Base-by-base conservation (phyloP, 1,139 yeast species). In the Suhomyces bribrorum region DNA sequence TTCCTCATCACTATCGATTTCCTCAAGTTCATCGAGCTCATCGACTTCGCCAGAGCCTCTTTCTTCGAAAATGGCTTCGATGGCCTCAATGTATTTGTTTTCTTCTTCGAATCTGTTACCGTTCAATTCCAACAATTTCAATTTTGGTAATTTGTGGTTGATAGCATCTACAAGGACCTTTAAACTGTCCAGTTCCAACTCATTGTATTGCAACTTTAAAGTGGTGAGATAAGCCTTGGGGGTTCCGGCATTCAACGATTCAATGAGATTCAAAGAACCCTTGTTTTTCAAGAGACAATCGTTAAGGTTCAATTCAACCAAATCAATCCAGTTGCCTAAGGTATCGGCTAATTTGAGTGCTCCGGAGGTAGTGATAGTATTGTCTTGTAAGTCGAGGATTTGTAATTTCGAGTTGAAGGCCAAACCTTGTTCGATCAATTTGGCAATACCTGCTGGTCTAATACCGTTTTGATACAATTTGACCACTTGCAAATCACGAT, bases 381-480 rank as follows among this genome's bases (percentile, higher is more conserved):
- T 92, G 62, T 92, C 98, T 69, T 94, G 97, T 52, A 92, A 74
- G 63, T 92, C 98, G 32, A 94, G 68, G 31, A 79, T 78, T 50
- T 79, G 73, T 54, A 92, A 75, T 26, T 76, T 68, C 24, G 70
- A 67, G 59, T 86, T 82, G 46, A 68, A 60, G 34, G 77, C 64
- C 52, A 92, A 76, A 44, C 97, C 97, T 44, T 84, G 77, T 26
- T 71, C 69, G 50, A 92, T 72, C 58, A 92, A 75, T 52, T 78
- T 81, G 47, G 84, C 77, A 44, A 92, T 81, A 51, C 98, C 98
- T 43, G 81, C 83, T 42, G 96, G 97, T 65, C 98, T 83, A 47
- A 92, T 92, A 57, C 98, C 98, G 60, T 92, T 92, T 66, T 92
- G 98, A 57, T 88, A 90, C 53, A 92, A 74, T 59, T 86, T 80